Evolutionary conservation across 176 grass and related monocot species (phyloP), one percentile per base, ranked within the genome.

Genomic region (Avena atlantica): DNA sequence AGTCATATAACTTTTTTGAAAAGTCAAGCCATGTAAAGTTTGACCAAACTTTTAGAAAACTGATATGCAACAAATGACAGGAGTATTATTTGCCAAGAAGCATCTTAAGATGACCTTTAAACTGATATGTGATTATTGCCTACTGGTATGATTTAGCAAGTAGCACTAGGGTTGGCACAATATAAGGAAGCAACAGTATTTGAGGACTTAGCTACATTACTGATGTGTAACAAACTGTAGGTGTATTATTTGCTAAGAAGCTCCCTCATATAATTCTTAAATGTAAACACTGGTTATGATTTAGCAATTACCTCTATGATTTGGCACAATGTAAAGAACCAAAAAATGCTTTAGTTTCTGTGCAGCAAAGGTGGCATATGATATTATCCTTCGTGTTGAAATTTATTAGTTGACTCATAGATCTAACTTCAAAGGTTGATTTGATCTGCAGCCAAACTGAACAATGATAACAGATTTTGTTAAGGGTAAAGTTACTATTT

Each of bases 81-180:
- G 36, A 66, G 8, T 70, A 70, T 21, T 66, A 85, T 34, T 50
- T 65, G 19, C 47, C 40, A 37, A 24, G 23, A 19, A 66, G 60
- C 59, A 74, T 74, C 20, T 74, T 74, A 8, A 49, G 12, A 3
- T 49, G 21, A 0, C 70, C 70, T 48, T 74, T 48, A 6, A 74
- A 49, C 45, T 74, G 12, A 23, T n/a, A 44, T 24, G n/a, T 23
- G 70, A 14, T 13, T 74, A 74, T 49, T 23, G 37, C 44, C 5
- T 48, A 73, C n/a, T 24, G 6, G 9, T 21, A 72, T 23, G 19
- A 45, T n/a, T n/a, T 68, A 69, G 29, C 69, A 72, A n/a, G n/a
- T 45, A 72, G 69, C 19, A 21, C 40, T 72, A 47, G 40, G 69
- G 20, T 47, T 72, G 69, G 69, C 69, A 72, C 65, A 47, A 21